Percentiles rank a stretch among this genome's conserved stretches.
Conservation (phyloP, 495 filamentous ascomycete species). For the Oleoguttula mirabilis region DNA sequence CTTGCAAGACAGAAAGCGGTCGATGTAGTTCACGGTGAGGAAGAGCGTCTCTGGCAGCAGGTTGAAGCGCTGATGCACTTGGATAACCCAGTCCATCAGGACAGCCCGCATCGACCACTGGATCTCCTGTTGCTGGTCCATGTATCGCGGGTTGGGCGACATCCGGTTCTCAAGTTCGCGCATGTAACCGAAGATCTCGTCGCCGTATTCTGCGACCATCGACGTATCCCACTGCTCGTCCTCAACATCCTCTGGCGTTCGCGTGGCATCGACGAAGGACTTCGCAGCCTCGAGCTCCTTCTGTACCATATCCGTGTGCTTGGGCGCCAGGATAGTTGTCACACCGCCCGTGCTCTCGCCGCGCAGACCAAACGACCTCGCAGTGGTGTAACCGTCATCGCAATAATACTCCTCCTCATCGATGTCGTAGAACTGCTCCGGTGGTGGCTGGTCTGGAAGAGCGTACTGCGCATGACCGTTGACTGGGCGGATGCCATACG, state of each 20-base stretch:
- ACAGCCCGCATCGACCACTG: constrained; percentile 98
- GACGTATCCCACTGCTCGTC: constrained; percentile 90
- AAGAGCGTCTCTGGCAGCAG: constrained; percentile 91
- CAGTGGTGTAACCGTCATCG: constrained; percentile 71
- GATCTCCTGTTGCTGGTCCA: constrained; percentile 93
- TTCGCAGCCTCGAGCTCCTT: constrained; percentile 61
- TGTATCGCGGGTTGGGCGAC: constrained; percentile 80
- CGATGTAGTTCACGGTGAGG: constrained; percentile 87
- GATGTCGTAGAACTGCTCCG: constrained; percentile 18
- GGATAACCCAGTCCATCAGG: constrained; percentile 95
- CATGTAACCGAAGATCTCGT: constrained; percentile 93
- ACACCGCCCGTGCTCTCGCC: constrained; percentile 62
- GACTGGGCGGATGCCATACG: not conserved
- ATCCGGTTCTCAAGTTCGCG: constrained; percentile 70
- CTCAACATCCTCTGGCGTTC: constrained; percentile 53
- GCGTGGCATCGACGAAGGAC: constrained; percentile 48
- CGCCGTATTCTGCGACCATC: constrained; percentile 94
- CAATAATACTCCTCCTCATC: constrained; percentile 60
- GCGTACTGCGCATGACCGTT: not conserved
- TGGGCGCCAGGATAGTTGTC: constrained; percentile 61
- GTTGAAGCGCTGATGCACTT: constrained; percentile 84
- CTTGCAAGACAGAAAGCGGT: constrained; percentile 90
- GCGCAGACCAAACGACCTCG: constrained; percentile 58
- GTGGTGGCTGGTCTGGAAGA: constrained; percentile 4
- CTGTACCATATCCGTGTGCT: constrained; percentile 46